Percentiles rank a stretch among this genome's conserved stretches.
These are phyloP conservation scores for Aristolochia californica DNA, from an alignment of 164 flowering plant genomes.

Conservation along the genomic window DNA sequence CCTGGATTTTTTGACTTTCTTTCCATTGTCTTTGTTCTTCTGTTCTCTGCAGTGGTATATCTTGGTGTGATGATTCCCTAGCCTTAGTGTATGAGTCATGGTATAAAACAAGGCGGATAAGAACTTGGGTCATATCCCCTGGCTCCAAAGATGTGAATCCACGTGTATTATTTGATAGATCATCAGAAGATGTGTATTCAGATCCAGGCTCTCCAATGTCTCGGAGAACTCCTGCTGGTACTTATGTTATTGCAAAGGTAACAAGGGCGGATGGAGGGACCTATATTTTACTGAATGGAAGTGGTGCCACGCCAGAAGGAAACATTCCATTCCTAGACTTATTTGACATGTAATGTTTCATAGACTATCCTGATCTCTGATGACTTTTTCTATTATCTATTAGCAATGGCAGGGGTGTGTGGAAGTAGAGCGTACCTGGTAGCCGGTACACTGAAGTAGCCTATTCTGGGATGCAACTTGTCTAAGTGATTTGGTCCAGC, in stretches of 20 bases:
- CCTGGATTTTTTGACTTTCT: background rate
- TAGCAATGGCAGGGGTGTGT: no score
- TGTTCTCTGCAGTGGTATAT: slow-evolving; percentile 52
- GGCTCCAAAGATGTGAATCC: slow-evolving; percentile 51
- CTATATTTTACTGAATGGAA: slow-evolving; percentile 72
- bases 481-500: no score
- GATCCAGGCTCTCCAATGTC: slow-evolving; percentile 98
- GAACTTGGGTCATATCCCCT: slow-evolving; percentile 91
- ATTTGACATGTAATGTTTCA: slow-evolving; percentile 73
- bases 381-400: no score
- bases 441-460: no score
- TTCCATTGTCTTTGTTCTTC: background rate
- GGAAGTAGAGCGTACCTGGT: no score
- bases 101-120: slow-evolving; percentile 79
- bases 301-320: slow-evolving; percentile 96
- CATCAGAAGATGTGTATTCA: slow-evolving; percentile 96
- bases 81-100: slow-evolving; percentile 95
- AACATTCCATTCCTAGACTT: slow-evolving; percentile 92
- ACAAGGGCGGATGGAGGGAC: slow-evolving; percentile 65
- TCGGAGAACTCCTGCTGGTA: slow-evolving; percentile 73
- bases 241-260: slow-evolving; percentile 79
- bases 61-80: slow-evolving; percentile 93
- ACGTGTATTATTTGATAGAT: slow-evolving; percentile 86
- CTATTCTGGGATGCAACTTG: no score
- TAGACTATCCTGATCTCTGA: no score